These are phyloP conservation scores for Fusarium lateritium DNA, from an alignment of 2,329 filamentous ascomycete species.

Conservation along the genomic window DNA sequence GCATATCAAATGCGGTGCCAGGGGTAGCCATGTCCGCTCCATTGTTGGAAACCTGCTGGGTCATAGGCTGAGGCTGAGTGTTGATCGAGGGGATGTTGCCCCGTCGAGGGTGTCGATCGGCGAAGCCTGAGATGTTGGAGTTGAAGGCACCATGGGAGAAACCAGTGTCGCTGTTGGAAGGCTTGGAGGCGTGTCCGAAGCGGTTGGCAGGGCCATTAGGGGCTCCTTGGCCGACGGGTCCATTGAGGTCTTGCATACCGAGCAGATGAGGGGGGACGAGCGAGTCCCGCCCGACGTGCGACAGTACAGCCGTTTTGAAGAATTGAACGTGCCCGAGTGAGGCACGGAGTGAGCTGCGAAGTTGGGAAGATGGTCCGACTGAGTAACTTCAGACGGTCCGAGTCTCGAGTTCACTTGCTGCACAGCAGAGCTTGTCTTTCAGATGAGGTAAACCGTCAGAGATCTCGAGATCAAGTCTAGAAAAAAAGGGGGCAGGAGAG, in stretches of 20 bases:
- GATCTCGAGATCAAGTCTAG: slow-evolving; percentile 21
- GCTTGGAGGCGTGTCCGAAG: slow-evolving; percentile 83
- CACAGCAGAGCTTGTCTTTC: slow-evolving; percentile 29
- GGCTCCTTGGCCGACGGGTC: slow-evolving; percentile 64
- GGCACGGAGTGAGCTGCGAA: slow-evolving; percentile 44
- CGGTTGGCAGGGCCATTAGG: slow-evolving; percentile 69
- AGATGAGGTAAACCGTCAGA: slow-evolving; percentile 16
- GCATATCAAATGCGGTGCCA: slow-evolving; percentile 94
- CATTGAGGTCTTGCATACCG: slow-evolving; percentile 91
- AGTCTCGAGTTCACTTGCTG: slow-evolving; percentile 33
- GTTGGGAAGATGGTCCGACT: slow-evolving; percentile 27
- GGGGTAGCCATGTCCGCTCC: slow-evolving; percentile 85
- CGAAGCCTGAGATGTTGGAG: slow-evolving; percentile 88
- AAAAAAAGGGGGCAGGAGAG: slow-evolving; percentile 33
- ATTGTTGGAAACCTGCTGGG: slow-evolving; percentile 62
- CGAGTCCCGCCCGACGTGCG: slow-evolving; percentile 83
- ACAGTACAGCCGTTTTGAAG: slow-evolving; percentile 86
- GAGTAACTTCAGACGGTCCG: slow-evolving; percentile 22
- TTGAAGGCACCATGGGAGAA: slow-evolving; percentile 95
- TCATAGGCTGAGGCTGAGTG: slow-evolving; percentile 81
- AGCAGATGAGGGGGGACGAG: slow-evolving; percentile 89
- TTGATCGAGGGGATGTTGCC: slow-evolving; percentile 94
- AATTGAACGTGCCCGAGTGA: slow-evolving; percentile 67
- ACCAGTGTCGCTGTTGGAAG: slow-evolving; percentile 85
- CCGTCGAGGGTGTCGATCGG: slow-evolving; percentile 87